phyloP scores from a whole-genome alignment of 2,329 filamentous ascomycete genomes.

The Metarhizium anisopliae region DNA sequence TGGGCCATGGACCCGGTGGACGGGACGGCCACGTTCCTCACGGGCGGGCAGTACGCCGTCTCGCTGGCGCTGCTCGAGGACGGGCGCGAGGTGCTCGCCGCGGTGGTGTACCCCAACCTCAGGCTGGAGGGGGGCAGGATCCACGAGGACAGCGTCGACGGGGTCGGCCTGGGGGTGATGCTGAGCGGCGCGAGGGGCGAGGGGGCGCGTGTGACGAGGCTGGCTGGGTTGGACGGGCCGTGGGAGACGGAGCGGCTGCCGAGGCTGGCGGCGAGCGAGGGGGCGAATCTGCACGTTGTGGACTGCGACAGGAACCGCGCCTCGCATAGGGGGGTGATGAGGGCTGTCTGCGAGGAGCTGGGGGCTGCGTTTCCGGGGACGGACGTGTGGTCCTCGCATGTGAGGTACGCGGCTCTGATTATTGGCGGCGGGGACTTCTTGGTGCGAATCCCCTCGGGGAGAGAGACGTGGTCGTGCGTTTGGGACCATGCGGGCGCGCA shows the following conservation, averaged over 20 bases:
- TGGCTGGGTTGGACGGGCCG: slow-evolving; percentile 12
- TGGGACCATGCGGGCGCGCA: slow-evolving; percentile 52
- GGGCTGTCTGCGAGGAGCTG: slow-evolving; percentile 18
- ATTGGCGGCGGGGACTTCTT: slow-evolving; percentile 27
- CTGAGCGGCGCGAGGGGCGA: slow-evolving; percentile 23
- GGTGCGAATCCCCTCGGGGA: slow-evolving; percentile 19
- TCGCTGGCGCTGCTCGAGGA: slow-evolving; percentile 49
- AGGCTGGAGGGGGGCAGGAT: slow-evolving; percentile 26
- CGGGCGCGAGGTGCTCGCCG: slow-evolving; percentile 47
- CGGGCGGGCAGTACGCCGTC: slow-evolving; percentile 53
- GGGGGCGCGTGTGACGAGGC: slow-evolving; percentile 19
- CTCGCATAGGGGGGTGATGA: slow-evolving; percentile 22
- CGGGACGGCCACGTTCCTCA: slow-evolving; percentile 53
- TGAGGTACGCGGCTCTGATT: slow-evolving; percentile 28
- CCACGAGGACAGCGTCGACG: slow-evolving; percentile 22
- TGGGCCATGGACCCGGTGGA: slow-evolving; percentile 60
- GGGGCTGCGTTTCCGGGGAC: slow-evolving; percentile 26
- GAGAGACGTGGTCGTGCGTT: slow-evolving; percentile 18
- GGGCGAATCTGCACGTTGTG: slow-evolving; percentile 22
- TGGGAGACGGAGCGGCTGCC: slow-evolving; percentile 6
- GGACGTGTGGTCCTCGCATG: slow-evolving; percentile 30
- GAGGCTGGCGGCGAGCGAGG: not conserved
- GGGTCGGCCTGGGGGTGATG: slow-evolving; percentile 24
- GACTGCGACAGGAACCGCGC: slow-evolving; percentile 23
- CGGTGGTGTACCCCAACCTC: slow-evolving; percentile 54